These are phyloP conservation scores for Brettanomyces sp. DNA, from an alignment of 805 yeast species.

Conservation along the genomic window DNA sequence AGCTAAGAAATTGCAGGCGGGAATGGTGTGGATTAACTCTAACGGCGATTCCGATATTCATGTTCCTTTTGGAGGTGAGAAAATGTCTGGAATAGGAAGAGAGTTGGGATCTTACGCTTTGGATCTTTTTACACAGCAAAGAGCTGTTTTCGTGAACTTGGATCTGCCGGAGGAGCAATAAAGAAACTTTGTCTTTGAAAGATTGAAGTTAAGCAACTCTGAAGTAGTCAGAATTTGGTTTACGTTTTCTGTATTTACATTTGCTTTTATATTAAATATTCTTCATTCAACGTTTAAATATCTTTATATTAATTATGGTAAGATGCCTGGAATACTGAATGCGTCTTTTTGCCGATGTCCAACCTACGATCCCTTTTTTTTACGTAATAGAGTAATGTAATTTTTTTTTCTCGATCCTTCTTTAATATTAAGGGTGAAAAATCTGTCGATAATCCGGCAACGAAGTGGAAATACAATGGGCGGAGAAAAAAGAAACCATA, in stretches of 20 bases:
- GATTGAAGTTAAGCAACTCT: too few relatives aligned
- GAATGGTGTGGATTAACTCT: conserved; percentile 55
- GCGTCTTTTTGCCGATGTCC: too few relatives aligned
- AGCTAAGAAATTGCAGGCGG: conserved; percentile 55
- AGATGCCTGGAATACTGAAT: too few relatives aligned
- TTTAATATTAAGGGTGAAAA: not conserved
- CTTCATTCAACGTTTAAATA: too few relatives aligned
- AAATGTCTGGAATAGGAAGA: conserved; percentile 58
- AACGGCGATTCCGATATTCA: conserved; percentile 47
- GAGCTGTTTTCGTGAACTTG: conserved; percentile 64
- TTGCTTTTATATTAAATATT: not conserved
- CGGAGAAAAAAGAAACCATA: too few relatives aligned
- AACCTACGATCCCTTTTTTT: too few relatives aligned
- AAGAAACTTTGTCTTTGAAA: too few relatives aligned
- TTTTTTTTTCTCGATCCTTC: not conserved
- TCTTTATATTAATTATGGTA: too few relatives aligned
- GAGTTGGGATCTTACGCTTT: conserved; percentile 63
- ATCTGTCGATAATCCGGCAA: too few relatives aligned
- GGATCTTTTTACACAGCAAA: conserved; percentile 51
- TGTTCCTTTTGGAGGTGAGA: conserved; percentile 64
- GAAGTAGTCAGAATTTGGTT: too few relatives aligned
- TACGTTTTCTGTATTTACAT: not conserved
- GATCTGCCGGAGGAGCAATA: conserved; percentile 5
- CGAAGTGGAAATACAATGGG: too few relatives aligned
- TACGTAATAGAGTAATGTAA: not conserved